Percentiles rank a stretch among this genome's conserved stretches.
These are phyloP conservation scores for Elsinoe batatas DNA, from an alignment of 2,329 filamentous ascomycete species.

Conservation along the genomic window DNA sequence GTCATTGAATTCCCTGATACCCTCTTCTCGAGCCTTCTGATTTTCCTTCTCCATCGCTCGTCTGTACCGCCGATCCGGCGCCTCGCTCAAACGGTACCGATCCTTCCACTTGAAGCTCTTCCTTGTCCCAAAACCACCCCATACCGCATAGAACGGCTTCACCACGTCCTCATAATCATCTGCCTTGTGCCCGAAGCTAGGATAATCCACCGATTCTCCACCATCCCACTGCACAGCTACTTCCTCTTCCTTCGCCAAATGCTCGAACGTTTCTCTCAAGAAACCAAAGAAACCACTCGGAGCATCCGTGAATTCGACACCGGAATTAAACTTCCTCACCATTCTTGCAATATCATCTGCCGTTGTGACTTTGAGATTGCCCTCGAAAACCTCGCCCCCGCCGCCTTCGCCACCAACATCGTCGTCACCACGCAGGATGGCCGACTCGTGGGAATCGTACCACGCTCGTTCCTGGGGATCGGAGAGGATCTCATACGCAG, in stretches of 20 bases:
- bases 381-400: conserved; percentile 41
- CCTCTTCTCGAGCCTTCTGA: conserved; percentile 70
- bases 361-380: conserved; percentile 66
- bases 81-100: conserved; percentile 70
- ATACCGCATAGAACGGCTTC: conserved; percentile 68
- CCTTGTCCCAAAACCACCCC: conserved; percentile 70
- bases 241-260: conserved; percentile 70
- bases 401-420: conserved; percentile 38
- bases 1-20: conserved; percentile 81
- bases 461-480: conserved; percentile 92
- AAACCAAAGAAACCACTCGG: conserved; percentile 78
- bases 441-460: conserved; percentile 91
- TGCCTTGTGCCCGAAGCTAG: conserved; percentile 68
- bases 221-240: conserved; percentile 62
- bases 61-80: conserved; percentile 72
- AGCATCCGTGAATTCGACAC: conserved; percentile 69
- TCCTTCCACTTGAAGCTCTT: conserved; percentile 91
- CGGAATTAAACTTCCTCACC: conserved; percentile 70
- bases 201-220: conserved; percentile 55
- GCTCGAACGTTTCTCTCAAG: conserved; percentile 65
- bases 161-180: conserved; percentile 69
- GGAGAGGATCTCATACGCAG: conserved; percentile 90
- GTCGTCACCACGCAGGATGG: conserved; percentile 63
- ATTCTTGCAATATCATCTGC: conserved; percentile 68
- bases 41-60: conserved; percentile 95